These are phyloP conservation scores for Phaeotremella fagi DNA, from an alignment of 768 basidiomycete species.

Conservation along the genomic window DNA sequence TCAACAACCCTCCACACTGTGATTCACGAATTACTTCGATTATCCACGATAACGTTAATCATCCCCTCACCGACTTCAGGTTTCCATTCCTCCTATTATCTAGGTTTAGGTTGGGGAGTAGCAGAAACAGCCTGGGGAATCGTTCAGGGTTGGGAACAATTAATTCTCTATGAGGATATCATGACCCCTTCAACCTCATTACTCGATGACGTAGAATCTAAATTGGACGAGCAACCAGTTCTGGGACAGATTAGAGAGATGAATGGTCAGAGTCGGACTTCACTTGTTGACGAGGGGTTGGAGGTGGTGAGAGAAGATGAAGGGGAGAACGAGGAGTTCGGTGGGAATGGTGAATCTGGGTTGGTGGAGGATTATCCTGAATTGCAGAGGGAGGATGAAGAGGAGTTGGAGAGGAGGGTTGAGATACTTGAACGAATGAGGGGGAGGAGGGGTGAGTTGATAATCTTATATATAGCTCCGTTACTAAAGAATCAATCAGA, in stretches of 20 bases:
- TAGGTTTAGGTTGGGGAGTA: slow-evolving; percentile 45
- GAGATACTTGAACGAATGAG: slow-evolving; percentile 43
- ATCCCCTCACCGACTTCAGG: slow-evolving; percentile 33
- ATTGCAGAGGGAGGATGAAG: slow-evolving; percentile 29
- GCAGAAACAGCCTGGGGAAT: slow-evolving; percentile 46
- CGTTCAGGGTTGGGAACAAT: slow-evolving; percentile 42
- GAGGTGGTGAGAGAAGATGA: background rate
- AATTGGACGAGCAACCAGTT: no score
- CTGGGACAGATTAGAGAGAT: background rate
- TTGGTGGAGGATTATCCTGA: slow-evolving; percentile 10
- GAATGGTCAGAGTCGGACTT: slow-evolving; percentile 2
- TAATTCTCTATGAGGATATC: slow-evolving; percentile 42
- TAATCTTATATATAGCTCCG: no score
- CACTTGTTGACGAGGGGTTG: background rate
- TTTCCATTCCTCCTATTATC: slow-evolving; percentile 44
- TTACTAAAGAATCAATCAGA: no score
- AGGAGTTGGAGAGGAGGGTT: slow-evolving; percentile 41
- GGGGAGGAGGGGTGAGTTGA: slow-evolving; percentile 37
- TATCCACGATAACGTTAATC: slow-evolving; percentile 34
- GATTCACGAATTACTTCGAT: slow-evolving; percentile 39
- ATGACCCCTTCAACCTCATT: slow-evolving; percentile 31
- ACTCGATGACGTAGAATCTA: slow-evolving; percentile 5
- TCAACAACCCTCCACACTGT: slow-evolving; percentile 39
- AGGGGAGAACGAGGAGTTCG: slow-evolving; percentile 9
- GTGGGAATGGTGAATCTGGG: slow-evolving; percentile 7